Conservation (phyloP, 768 basidiomycete species). For the Russula foetens region DNA sequence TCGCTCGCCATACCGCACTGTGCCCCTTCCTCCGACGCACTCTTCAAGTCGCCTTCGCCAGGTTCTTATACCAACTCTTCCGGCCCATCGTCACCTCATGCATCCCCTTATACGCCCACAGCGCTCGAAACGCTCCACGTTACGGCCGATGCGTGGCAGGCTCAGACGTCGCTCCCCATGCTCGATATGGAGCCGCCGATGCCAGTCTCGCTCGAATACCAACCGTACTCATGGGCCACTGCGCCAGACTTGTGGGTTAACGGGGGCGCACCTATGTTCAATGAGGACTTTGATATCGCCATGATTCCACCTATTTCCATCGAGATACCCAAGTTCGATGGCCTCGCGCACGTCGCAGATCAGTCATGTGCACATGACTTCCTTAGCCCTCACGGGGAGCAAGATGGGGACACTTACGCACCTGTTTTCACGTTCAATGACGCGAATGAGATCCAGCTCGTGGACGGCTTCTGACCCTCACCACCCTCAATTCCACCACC, state of each 20-base stretch:
- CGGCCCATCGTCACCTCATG: constrained; percentile 15
- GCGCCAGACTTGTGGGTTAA: constrained; percentile 29
- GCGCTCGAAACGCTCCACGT: constrained; percentile 18
- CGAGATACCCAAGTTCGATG: constrained; percentile 41
- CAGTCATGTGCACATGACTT: constrained; percentile 9
- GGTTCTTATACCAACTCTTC: constrained; percentile 15
- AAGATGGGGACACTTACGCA: constrained; percentile 13
- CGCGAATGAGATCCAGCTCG: constrained; percentile 3
- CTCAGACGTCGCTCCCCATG: constrained; percentile 16
- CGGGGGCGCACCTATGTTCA: constrained; percentile 34
- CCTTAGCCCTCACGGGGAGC: background rate
- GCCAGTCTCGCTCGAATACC: constrained; percentile 22
- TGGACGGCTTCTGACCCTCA: constrained; percentile 9
- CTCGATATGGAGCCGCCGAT: constrained; percentile 23
- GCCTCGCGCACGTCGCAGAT: background rate
- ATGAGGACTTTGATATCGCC: constrained; percentile 59
- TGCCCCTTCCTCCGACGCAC: background rate
- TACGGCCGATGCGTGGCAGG: constrained; percentile 17
- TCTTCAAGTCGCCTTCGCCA: constrained; percentile 13
- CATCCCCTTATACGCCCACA: constrained; percentile 12
- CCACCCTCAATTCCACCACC: background rate
- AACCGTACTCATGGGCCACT: constrained; percentile 26
- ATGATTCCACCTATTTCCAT: constrained; percentile 60
- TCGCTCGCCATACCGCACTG: constrained; percentile 5
- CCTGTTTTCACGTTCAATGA: constrained; percentile 19